phyloP scores from a whole-genome alignment of 495 filamentous ascomycete genomes.

The Achaetomiella virescens region DNA sequence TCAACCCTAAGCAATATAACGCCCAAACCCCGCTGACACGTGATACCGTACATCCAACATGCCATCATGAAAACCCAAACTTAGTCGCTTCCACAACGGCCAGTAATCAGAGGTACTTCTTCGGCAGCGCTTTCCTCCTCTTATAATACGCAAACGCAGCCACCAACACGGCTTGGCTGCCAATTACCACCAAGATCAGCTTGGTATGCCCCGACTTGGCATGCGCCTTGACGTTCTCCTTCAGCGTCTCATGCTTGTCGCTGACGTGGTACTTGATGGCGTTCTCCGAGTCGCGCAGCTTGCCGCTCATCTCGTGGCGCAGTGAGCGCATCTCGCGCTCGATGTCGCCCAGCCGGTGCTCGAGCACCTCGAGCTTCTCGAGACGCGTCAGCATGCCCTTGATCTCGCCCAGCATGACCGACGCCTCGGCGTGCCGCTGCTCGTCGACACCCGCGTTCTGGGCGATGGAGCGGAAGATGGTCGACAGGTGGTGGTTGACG shows the following conservation, averaged over 20 bases:
- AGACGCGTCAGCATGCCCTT: slow-evolving; percentile 35
- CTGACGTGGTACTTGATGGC: slow-evolving; percentile 66
- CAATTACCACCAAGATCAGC: slow-evolving; percentile 69
- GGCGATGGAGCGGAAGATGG: slow-evolving; percentile 59
- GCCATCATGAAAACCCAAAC: slow-evolving; percentile 10
- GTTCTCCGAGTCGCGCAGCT: slow-evolving; percentile 64
- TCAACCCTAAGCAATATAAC: not conserved
- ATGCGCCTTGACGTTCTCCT: slow-evolving; percentile 51
- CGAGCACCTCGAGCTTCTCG: slow-evolving; percentile 33
- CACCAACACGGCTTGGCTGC: slow-evolving; percentile 65
- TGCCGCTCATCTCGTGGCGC: slow-evolving; percentile 37
- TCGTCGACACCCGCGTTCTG: slow-evolving; percentile 47
- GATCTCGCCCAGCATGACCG: slow-evolving; percentile 34
- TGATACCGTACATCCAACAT: not conserved
- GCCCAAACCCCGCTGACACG: not conserved
- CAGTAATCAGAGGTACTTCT: slow-evolving; percentile 76
- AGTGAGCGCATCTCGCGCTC: slow-evolving; percentile 59
- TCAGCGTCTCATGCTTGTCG: slow-evolving; percentile 63
- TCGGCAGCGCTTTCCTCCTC: slow-evolving; percentile 68
- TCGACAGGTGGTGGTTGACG: slow-evolving; percentile 64
- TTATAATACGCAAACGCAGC: slow-evolving; percentile 76
- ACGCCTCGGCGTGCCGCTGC: slow-evolving; percentile 53
- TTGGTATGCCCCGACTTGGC: slow-evolving; percentile 59
- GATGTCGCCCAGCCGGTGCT: slow-evolving; percentile 53
- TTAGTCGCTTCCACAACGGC: not conserved